Percentiles rank a stretch among this genome's conserved stretches.
These are phyloP conservation scores for Suhomyces sp. DNA, from an alignment of 805 yeast genomes.

Conservation along the genomic window DNA sequence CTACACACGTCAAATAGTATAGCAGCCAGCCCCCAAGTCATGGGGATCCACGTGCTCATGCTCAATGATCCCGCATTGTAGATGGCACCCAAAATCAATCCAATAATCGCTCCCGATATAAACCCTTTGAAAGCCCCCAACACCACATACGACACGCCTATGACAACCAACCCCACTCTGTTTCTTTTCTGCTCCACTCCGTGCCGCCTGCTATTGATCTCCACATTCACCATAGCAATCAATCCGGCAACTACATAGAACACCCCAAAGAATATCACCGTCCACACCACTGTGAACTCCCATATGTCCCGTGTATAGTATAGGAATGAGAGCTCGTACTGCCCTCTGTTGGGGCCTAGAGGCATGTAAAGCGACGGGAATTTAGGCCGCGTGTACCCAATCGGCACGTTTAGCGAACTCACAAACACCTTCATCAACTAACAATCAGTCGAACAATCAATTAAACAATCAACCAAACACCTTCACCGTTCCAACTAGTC, in stretches of 20 bases:
- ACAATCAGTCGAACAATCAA: too few relatives aligned
- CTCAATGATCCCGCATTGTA: constrained; percentile 77
- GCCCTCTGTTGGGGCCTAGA: constrained; percentile 32
- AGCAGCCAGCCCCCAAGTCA: constrained; percentile 72
- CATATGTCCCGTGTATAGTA: constrained; percentile 74
- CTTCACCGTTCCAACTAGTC: too few relatives aligned
- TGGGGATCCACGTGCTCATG: constrained; percentile 95
- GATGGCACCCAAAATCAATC: constrained; percentile 69
- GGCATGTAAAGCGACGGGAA: constrained; percentile 88
- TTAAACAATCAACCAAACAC: too few relatives aligned
- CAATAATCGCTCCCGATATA: constrained; percentile 71
- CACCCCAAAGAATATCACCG: constrained; percentile 60
- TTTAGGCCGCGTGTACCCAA: constrained; percentile 73
- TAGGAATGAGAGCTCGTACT: constrained; percentile 52
- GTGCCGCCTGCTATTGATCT: constrained; percentile 20
- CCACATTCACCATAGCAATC: constrained; percentile 44
- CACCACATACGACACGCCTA: constrained; percentile 46
- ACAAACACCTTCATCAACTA: constrained; percentile 26
- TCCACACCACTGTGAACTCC: constrained; percentile 82
- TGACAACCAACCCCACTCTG: constrained; percentile 31
- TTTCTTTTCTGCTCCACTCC: constrained; percentile 1
- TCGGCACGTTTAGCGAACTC: constrained; percentile 59
- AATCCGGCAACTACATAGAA: constrained; percentile 65
- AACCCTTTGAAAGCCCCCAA: constrained; percentile 66
- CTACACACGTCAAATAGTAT: constrained; percentile 64